Evolutionary conservation across 2,329 filamentous ascomycete genomes (phyloP).

Genomic region (Colletotrichum trifolii): DNA sequence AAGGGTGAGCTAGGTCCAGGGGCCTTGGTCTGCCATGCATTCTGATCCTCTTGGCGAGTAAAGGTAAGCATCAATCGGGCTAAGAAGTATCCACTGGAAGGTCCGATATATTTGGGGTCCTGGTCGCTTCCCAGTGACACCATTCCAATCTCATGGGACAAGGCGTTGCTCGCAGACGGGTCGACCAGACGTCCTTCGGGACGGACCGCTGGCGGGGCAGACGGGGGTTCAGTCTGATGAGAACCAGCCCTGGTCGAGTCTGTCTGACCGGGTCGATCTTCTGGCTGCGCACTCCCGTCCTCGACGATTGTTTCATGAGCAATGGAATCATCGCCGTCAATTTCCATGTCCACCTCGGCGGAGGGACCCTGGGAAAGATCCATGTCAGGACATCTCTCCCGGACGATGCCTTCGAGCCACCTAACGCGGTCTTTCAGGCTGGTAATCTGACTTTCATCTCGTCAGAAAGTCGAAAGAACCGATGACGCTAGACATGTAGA

Average conservation of each 20-base stretch:
- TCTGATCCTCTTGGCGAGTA: conserved; percentile 45
- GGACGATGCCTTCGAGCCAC: conserved; percentile 59
- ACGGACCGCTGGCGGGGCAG: conserved; percentile 32
- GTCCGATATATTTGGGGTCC: conserved; percentile 64
- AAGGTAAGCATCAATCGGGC: conserved; percentile 58
- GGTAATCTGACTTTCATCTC: conserved; percentile 38
- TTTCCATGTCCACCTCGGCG: conserved; percentile 9
- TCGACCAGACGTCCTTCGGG: conserved; percentile 30
- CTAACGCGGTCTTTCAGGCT: conserved; percentile 53
- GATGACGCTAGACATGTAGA: not conserved
- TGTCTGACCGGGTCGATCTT: conserved; percentile 26
- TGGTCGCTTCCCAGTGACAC: conserved; percentile 60
- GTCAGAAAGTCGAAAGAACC: not conserved
- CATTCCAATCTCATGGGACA: conserved; percentile 64
- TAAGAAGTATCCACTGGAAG: conserved; percentile 66
- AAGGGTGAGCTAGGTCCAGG: conserved; percentile 32
- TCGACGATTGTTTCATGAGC: conserved; percentile 32
- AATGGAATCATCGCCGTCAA: conserved; percentile 15
- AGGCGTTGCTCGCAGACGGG: conserved; percentile 38
- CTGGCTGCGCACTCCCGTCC: conserved; percentile 25
- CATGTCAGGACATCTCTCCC: conserved; percentile 53
- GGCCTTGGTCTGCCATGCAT: conserved; percentile 3
- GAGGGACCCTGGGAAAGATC: conserved; percentile 45
- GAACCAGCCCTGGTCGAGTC: not conserved
- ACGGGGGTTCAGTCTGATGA: conserved; percentile 8